Conservation (phyloP, 164 flowering plant genomes). For the Dillenia turbinata region DNA sequence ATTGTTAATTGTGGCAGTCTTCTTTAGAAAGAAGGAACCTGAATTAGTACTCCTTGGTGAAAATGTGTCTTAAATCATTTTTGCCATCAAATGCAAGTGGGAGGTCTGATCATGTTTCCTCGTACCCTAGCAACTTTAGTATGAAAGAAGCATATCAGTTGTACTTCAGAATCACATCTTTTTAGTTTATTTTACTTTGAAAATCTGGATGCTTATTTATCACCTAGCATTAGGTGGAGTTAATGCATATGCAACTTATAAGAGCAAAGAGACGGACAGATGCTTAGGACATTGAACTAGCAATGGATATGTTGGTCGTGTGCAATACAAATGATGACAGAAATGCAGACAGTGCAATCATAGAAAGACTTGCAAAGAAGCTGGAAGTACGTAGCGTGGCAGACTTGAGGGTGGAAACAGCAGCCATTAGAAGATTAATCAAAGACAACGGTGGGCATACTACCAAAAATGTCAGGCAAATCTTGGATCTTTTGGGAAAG, state of each 20-base stretch:
- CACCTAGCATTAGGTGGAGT: slow-evolving; percentile 41
- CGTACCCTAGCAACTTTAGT: too few species aligned
- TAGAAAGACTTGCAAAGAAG: slow-evolving; percentile 73
- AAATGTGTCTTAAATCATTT: too few species aligned
- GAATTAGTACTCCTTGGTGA: too few species aligned
- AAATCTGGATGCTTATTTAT: too few species aligned
- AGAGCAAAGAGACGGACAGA: slow-evolving; percentile 70
- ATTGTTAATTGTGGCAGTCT: too few species aligned
- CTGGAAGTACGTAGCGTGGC: slow-evolving; percentile 50
- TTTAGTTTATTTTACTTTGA: too few species aligned
- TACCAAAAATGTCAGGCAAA: slow-evolving; percentile 44
- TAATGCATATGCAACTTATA: slow-evolving; percentile 46
- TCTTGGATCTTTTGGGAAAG: slow-evolving; percentile 49
- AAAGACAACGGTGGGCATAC: slow-evolving; percentile 37
- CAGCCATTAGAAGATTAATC: slow-evolving; percentile 46
- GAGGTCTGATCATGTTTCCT: too few species aligned
- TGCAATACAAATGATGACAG: slow-evolving; percentile 51
- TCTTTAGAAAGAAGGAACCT: too few species aligned
- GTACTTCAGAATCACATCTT: too few species aligned
- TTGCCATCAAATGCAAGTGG: too few species aligned
- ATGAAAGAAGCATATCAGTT: too few species aligned
- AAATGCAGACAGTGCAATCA: slow-evolving; percentile 68
- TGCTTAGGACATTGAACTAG: slow-evolving; percentile 77
- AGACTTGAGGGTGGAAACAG: slow-evolving; percentile 52
- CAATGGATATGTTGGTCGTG: slow-evolving; percentile 85